Evolutionary conservation across 352 stramenopile species (phyloP), one percentile per base, ranked within the genome.

Genomic region (Thalassiosira livingstoniorum): DNA sequence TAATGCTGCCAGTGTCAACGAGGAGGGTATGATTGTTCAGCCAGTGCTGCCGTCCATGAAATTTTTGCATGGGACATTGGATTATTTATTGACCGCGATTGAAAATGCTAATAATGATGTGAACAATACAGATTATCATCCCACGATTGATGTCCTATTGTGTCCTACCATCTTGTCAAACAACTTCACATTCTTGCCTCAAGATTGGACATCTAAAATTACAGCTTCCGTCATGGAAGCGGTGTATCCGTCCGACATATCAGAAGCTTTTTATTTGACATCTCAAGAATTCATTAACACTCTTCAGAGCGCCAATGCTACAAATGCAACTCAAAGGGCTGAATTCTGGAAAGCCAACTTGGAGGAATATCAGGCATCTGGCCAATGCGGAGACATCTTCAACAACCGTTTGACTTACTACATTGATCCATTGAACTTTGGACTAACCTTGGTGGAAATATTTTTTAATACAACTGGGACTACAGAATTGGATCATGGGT

Each of bases 41-140:
- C 75, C 75, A n/a, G 13, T 82, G 10, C 11, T 72, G 18, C 43
- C 55, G 7, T 67, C 65, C 0, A 45, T 82, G 27, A 82, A 82
- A 61, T 72, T 70, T 25, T 60, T 82, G n/a, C 13, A 72, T 2
- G 32, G 43, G n/a, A 42, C 35, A 15, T 27, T 72, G 23, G 58
- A 80, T 29, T n/a, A n/a, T n/a, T n/a, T n/a, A n/a, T n/a, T n/a
- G n/a, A n/a, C n/a, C n/a, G 72, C 29, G 4, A 54, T 80, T 39
- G 11, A 77, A 18, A 29, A 43, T 47, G 23, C 58, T 10, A 54
- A 69, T 25, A 27, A 25, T 1, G 35, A 55, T 15, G 4, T 18
- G 2, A 31, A 31, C 2, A 57, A 35, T 37, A 18, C 37, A 25
- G 4, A 62, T 29, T 62, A 62, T 51, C 25, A 47, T 67, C 55